These are phyloP conservation scores for Tetragonia tetragonoides DNA, from an alignment of 148 eudicot species.

Conservation along the genomic window DNA sequence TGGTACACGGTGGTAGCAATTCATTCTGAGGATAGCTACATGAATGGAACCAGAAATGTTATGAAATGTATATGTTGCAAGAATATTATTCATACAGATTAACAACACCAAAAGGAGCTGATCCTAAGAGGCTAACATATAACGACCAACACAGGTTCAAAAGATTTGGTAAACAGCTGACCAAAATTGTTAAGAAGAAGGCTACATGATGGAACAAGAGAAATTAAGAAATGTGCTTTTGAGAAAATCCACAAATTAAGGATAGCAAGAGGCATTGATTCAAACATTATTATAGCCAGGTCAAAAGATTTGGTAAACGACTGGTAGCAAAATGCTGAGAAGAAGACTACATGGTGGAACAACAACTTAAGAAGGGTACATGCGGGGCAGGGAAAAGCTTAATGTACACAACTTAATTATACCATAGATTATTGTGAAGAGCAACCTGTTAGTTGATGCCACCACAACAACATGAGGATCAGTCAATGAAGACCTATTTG, in stretches of 20 bases:
- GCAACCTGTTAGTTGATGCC: slow-evolving; percentile 94
- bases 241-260: neutral
- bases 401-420: neutral
- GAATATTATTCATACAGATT: neutral
- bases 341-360: neutral
- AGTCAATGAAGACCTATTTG: slow-evolving; percentile 48
- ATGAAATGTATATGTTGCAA: neutral
- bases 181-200: neutral
- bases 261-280: neutral
- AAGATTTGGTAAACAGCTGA: neutral
- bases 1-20: neutral
- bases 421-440: neutral
- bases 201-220: too few species aligned
- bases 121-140: neutral
- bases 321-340: neutral
- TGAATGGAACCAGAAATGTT: neutral
- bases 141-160: neutral
- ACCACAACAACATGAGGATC: slow-evolving; percentile 74
- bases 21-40: neutral
- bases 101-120: neutral
- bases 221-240: neutral
- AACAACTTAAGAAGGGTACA: neutral
- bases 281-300: neutral
- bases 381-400: neutral
- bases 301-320: neutral